Evolutionary conservation across 1,284 basidiomycete genomes (phyloP).

Genomic region (Gomphus bonarii): DNA sequence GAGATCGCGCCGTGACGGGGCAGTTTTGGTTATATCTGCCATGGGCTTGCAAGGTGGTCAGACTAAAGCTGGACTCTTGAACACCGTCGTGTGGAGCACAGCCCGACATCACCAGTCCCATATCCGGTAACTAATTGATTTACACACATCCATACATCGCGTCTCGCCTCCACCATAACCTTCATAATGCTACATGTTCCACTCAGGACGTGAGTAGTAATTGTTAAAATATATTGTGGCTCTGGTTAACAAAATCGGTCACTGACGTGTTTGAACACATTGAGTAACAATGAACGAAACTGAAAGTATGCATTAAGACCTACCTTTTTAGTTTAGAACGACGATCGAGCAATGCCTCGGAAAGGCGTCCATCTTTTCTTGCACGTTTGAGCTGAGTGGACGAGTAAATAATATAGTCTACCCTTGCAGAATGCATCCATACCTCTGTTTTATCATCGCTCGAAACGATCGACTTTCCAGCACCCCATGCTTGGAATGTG

Average conservation of each 20-base stretch:
- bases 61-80: not conserved
- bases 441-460: constrained; percentile 64
- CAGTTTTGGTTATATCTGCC: constrained; percentile 27
- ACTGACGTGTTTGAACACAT: not conserved
- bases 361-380: constrained; percentile 76
- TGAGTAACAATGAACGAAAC: not conserved
- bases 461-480: constrained; percentile 66
- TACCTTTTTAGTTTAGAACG: constrained; percentile 89
- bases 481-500: constrained; percentile 81
- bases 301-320: constrained; percentile 15
- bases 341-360: constrained; percentile 83
- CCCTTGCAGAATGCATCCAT: constrained; percentile 14
- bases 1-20: constrained; percentile 29
- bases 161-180: not conserved
- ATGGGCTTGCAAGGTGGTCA: constrained; percentile 10
- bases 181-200: not conserved
- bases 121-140: too few species aligned
- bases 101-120: not conserved
- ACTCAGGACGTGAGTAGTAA: not conserved
- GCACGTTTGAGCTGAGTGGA: constrained; percentile 66
- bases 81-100: not conserved
- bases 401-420: constrained; percentile 9
- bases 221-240: not conserved
- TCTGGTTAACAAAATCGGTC: constrained; percentile 8
- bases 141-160: not conserved